phyloP scores from a whole-genome alignment of 768 basidiomycete genomes.

The Artomyces pyxidatus region DNA sequence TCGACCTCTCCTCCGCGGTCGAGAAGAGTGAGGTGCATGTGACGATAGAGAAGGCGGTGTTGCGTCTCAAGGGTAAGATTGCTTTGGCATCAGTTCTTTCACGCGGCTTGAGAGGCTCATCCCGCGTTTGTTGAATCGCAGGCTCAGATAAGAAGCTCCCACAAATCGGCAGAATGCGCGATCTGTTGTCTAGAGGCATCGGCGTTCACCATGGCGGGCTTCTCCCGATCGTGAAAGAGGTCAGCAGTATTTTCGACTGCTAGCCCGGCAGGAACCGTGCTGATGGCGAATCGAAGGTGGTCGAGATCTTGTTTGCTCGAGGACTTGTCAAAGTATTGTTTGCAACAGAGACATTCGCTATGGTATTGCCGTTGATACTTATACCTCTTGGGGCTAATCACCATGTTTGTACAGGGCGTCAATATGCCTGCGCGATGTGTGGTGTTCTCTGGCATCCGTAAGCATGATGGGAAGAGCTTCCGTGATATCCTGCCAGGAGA shows the following conservation, averaged over 20 bases:
- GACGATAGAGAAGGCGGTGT: conserved; percentile 85
- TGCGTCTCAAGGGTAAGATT: conserved; percentile 74
- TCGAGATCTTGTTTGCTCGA: conserved; percentile 92
- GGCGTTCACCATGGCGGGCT: conserved; percentile 97
- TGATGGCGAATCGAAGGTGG: conserved; percentile 76
- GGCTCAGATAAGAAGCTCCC: conserved; percentile 89
- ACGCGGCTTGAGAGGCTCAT: neutral
- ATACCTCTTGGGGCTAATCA: neutral
- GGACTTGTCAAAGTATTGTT: conserved; percentile 95
- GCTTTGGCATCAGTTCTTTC: conserved; percentile 1
- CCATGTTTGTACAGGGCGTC: conserved; percentile 63
- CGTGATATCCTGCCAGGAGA: conserved; percentile 86
- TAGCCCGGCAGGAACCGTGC: neutral
- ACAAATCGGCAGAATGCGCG: conserved; percentile 86
- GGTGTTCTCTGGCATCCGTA: conserved; percentile 90
- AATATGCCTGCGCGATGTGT: conserved; percentile 99
- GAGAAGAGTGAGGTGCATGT: conserved; percentile 98
- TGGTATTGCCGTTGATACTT: conserved; percentile 47
- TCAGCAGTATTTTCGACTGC: conserved; percentile 24
- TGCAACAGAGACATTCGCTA: conserved; percentile 98
- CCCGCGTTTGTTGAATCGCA: conserved; percentile 23
- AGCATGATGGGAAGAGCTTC: conserved; percentile 92
- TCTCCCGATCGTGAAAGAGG: conserved; percentile 95
- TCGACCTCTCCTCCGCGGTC: conserved; percentile 77
- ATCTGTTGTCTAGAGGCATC: conserved; percentile 85